These are phyloP conservation scores for Huntiella abstrusa DNA, from an alignment of 2,329 filamentous ascomycete genomes.

Conservation along the genomic window DNA sequence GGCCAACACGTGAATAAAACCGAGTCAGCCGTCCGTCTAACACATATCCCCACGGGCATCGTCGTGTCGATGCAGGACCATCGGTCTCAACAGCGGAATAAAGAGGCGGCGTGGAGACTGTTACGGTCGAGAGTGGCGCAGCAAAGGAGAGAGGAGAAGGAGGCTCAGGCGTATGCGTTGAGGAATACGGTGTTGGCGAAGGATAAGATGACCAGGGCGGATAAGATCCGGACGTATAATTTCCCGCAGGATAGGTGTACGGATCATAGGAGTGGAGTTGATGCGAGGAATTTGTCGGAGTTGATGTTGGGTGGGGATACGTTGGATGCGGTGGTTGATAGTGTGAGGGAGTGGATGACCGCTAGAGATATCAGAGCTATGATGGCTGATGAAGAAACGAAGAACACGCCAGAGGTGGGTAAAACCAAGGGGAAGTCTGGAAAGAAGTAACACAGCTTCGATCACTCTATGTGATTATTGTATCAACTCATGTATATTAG, in stretches of 20 bases:
- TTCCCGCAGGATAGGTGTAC: slow-evolving; percentile 59
- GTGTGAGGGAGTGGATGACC: slow-evolving; percentile 57
- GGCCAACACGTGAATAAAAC: slow-evolving; percentile 98
- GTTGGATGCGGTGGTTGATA: slow-evolving; percentile 59
- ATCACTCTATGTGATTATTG: no score
- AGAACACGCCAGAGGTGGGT: slow-evolving; percentile 12
- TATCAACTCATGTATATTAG: no score
- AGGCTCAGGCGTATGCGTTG: slow-evolving; percentile 58
- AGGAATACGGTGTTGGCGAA: slow-evolving; percentile 61
- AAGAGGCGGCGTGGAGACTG: slow-evolving; percentile 70
- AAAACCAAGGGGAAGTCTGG: slow-evolving; percentile 9
- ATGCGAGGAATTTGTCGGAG: slow-evolving; percentile 60
- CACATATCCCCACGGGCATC: slow-evolving; percentile 71
- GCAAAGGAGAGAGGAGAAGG: slow-evolving; percentile 58
- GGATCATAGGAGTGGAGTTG: slow-evolving; percentile 66
- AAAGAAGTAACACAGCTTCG: not conserved
- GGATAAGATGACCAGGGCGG: slow-evolving; percentile 69
- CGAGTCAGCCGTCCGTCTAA: slow-evolving; percentile 84
- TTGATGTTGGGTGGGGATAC: slow-evolving; percentile 57
- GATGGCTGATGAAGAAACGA: slow-evolving; percentile 40
- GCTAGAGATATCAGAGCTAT: slow-evolving; percentile 56
- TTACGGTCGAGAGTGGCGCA: slow-evolving; percentile 69
- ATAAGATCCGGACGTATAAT: slow-evolving; percentile 92
- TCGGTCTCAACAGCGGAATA: slow-evolving; percentile 76
- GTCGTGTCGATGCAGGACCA: slow-evolving; percentile 85